Evolutionary conservation across 208 protist species (phyloP).

Genomic region (Trichomonas tenax): DNA sequence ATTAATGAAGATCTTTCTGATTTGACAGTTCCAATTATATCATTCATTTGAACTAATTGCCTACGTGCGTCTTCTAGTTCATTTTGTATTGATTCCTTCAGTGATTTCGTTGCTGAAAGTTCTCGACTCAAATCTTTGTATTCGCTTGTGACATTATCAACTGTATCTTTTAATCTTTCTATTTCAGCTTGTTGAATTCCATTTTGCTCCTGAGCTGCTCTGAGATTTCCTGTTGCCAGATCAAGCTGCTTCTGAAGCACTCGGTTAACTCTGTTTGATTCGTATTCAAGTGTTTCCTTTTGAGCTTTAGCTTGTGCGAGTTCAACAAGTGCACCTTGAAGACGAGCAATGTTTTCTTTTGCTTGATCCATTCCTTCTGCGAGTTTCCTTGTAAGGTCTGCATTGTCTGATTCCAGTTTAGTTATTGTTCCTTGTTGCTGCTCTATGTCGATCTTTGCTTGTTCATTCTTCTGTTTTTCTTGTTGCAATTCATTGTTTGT

Average conservation of each 20-base stretch:
- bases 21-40: not conserved
- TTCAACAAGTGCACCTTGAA: not conserved
- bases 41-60: not conserved
- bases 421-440: not conserved
- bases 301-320: not conserved
- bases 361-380: no score
- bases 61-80: no score
- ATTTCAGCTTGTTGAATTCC: not conserved
- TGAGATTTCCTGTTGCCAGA: not conserved
- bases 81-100: not conserved
- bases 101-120: not conserved
- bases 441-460: not conserved
- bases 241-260: not conserved
- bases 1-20: not conserved
- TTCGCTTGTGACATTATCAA: not conserved
- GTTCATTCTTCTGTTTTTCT: not conserved
- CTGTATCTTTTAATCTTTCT: not conserved
- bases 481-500: not conserved
- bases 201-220: not conserved
- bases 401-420: not conserved
- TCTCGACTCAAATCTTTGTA: not conserved
- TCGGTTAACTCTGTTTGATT: not conserved
- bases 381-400: not conserved
- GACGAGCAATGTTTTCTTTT: not conserved
- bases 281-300: not conserved